Base-by-base conservation (phyloP, 192 early-diverging fungal species). In the Coemansia sp. region DNA sequence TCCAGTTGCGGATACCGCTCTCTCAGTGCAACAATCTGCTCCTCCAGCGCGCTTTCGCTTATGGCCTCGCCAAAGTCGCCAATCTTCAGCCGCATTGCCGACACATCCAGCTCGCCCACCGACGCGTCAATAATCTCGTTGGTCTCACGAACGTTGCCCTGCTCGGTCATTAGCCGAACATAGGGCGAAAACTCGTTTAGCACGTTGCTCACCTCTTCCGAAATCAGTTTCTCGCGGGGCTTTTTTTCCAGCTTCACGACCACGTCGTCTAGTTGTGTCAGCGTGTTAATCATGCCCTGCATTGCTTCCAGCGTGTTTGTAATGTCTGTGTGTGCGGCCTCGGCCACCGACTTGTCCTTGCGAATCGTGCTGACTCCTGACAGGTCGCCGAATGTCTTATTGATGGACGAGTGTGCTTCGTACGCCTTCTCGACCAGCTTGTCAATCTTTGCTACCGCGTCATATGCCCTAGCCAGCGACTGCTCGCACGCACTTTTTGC, bases 371-470 rank as follows among this genome's bases (percentile, higher is more conserved):
- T 68, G 47, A 71, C 58, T 14, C 77, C 77, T 2, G 77, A 65
- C 53, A 80, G 28, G n/a, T 80, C 77, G 25, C 77, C 72, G 49
- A 80, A 74, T 22, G 72, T 66, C 59, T 74, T 74, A 68, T 71
- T 68, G 11, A 80, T 68, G 10, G 72, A 68, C 20, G 77, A 64
- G 40, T 80, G 77, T 26, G 72, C 72, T 8, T 80, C 77, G 65
- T 80, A 74, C 22, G 77, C 72, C 58, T 71, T 74, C 46, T 80
- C 77, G 0, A 70, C 77, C n/a, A 80, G 57, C 59, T 52, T 55
- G 62, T 72, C 69, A 44, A 66, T 63, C 12, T 61, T 58, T 46
- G 60, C 62, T 12, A 70, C 64, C 4, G 64, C 64, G 40, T 73
- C 68, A 51, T 76, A 71, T 10, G 74, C 68, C 42, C 54, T 38